These are phyloP conservation scores for Diaporthe sp. DNA, from an alignment of 2,329 filamentous ascomycete species.

Conservation along the genomic window DNA sequence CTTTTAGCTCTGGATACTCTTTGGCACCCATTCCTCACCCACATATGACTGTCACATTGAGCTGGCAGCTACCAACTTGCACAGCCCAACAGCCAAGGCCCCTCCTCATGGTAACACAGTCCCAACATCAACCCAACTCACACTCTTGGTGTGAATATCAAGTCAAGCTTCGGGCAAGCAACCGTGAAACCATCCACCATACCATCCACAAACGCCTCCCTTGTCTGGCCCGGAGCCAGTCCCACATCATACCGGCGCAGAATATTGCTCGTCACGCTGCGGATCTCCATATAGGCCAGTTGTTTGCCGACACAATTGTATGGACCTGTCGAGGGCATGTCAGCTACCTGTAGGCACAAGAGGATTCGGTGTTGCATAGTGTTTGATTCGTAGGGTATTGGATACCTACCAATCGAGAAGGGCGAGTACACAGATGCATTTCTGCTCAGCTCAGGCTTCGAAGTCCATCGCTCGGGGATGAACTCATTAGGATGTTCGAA, in stretches of 20 bases:
- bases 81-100: neutral
- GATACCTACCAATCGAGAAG: constrained; percentile 35
- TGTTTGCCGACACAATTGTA: constrained; percentile 39
- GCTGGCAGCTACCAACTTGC: neutral
- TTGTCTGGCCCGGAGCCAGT: constrained; percentile 37
- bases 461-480: constrained; percentile 53
- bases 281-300: constrained; percentile 39
- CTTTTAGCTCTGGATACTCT: neutral
- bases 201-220: constrained; percentile 24
- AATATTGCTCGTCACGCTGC: constrained; percentile 33
- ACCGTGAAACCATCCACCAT: constrained; percentile 39
- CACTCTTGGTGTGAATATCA: constrained; percentile 36
- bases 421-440: constrained; percentile 41
- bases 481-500: constrained; percentile 48
- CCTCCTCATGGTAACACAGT: no score
- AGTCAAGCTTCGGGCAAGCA: constrained; percentile 30
- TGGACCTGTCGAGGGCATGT: constrained; percentile 22
- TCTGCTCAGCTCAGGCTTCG: constrained; percentile 48
- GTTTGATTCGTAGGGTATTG: neutral
- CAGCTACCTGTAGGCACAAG: neutral
- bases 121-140: neutral
- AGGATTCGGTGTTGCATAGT: neutral
- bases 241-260: constrained; percentile 30
- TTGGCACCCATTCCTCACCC: neutral
- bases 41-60: neutral